Conservation (phyloP, 2,329 filamentous ascomycete genomes). For the Helotiales sp. region DNA sequence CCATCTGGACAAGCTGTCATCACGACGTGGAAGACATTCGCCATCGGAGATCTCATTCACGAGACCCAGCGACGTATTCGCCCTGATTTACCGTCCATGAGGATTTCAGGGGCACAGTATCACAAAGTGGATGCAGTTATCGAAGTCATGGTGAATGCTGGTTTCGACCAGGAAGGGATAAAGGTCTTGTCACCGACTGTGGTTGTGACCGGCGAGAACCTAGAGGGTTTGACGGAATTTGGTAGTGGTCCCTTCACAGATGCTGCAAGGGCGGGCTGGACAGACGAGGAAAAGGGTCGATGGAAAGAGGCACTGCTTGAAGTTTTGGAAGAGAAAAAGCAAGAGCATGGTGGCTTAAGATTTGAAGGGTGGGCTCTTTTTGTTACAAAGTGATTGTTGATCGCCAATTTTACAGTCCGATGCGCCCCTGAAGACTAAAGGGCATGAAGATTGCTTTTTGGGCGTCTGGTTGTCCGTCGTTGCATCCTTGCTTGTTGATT, state of each 20-base stretch:
- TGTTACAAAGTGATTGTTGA: neutral
- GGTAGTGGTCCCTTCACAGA: conserved; percentile 42
- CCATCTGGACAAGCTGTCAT: conserved; percentile 2
- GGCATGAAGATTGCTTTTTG: neutral
- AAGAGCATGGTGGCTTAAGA: neutral
- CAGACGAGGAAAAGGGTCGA: conserved; percentile 2
- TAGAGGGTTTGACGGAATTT: conserved; percentile 39
- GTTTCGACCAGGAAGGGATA: neutral
- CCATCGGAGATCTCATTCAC: neutral
- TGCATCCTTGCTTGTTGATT: neutral
- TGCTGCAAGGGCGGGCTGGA: conserved; percentile 37
- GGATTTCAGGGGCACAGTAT: neutral
- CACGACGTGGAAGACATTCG: conserved; percentile 5
- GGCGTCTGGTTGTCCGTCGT: no score
- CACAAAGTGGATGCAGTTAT: neutral
- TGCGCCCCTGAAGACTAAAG: neutral
- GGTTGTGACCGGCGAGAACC: conserved; percentile 37
- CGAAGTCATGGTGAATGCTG: conserved; percentile 1
- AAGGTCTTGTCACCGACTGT: conserved; percentile 9
- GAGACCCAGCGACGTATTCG: conserved; percentile 3
- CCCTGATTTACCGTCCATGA: conserved; percentile 6
- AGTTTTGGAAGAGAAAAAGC: neutral
- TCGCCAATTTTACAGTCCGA: neutral
- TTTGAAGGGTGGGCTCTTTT: conserved; percentile 5
- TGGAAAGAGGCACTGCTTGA: neutral